Conservation (phyloP, 2,329 filamentous ascomycete genomes). For the Byssochlamys sp. region DNA sequence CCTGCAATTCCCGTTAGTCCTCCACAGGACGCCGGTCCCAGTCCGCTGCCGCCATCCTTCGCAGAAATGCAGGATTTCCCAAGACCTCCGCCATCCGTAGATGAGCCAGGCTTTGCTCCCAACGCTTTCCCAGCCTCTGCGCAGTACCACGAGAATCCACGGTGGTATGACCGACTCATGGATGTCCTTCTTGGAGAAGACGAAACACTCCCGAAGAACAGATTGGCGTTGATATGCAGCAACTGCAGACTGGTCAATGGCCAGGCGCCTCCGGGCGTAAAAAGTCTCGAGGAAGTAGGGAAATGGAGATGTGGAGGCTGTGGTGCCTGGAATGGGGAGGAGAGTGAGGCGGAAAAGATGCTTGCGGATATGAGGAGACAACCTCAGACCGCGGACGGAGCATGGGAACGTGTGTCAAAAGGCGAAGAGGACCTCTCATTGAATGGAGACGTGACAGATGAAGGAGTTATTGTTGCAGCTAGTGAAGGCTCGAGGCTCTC, state of each 20-base stretch:
- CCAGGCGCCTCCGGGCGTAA: constrained; percentile 81
- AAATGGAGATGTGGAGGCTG: constrained; percentile 85
- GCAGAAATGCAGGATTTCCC: constrained; percentile 4
- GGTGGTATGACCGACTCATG: constrained; percentile 91
- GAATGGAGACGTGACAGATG: constrained; percentile 14
- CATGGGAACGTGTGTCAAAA: constrained; percentile 16
- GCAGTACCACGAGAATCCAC: constrained; percentile 38
- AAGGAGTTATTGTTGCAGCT: constrained; percentile 17
- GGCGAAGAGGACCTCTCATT: constrained; percentile 13
- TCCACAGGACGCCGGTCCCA: constrained; percentile 10
- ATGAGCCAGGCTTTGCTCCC: constrained; percentile 39
- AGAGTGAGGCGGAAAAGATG: constrained; percentile 65
- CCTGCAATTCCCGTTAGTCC: constrained; percentile 23
- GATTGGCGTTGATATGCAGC: constrained; percentile 74
- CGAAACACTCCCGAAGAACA: constrained; percentile 82
- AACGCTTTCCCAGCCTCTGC: constrained; percentile 35
- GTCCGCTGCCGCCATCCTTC: constrained; percentile 17
- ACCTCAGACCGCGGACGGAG: constrained; percentile 8
- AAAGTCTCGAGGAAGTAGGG: constrained; percentile 66
- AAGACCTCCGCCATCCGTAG: constrained; percentile 13
- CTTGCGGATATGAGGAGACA: constrained; percentile 51
- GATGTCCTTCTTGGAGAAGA: constrained; percentile 91
- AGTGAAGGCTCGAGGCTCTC: constrained; percentile 16
- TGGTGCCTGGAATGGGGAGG: constrained; percentile 67
- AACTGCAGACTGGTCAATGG: constrained; percentile 85